phyloP scores from a whole-genome alignment of 495 filamentous ascomycete species.

The Penicillium dipodomyicola region DNA sequence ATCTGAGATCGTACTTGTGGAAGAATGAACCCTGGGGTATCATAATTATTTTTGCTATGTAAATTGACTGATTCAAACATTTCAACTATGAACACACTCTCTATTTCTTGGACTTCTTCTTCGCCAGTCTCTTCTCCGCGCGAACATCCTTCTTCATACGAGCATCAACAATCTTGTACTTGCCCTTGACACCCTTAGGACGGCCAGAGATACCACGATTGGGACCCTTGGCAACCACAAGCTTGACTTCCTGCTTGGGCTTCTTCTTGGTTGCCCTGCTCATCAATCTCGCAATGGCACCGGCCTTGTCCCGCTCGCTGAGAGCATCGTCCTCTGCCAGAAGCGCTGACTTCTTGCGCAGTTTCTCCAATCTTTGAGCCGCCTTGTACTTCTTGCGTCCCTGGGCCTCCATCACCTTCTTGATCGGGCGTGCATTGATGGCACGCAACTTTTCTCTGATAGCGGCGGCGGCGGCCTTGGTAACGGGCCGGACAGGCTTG shows the following conservation, averaged over 20 bases:
- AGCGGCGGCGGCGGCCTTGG: constrained; percentile 82
- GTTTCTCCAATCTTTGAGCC: constrained; percentile 82
- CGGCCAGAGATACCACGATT: constrained; percentile 81
- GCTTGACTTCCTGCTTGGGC: constrained; percentile 75
- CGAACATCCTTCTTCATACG: constrained; percentile 98
- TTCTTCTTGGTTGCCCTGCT: constrained; percentile 81
- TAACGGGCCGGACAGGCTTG: constrained; percentile 80
- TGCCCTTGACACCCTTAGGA: constrained; percentile 87
- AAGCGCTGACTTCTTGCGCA: constrained; percentile 89
- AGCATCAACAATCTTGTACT: constrained; percentile 98
- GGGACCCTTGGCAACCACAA: constrained; percentile 82
- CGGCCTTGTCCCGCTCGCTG: constrained; percentile 92
- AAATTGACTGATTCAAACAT: constrained; percentile 11
- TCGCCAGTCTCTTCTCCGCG: constrained; percentile 78
- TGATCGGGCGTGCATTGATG: constrained; percentile 95
- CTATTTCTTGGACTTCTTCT: constrained; percentile 52
- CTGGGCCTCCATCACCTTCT: constrained; percentile 97
- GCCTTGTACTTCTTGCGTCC: constrained; percentile 96
- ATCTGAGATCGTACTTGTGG: constrained; percentile 1
- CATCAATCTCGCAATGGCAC: constrained; percentile 78
- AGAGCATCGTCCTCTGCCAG: constrained; percentile 84
- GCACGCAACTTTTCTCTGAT: constrained; percentile 94
- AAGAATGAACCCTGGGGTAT: constrained; percentile 16
- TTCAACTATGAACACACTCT: constrained; percentile 20
- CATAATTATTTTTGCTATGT: constrained; percentile 22